A percentile compares a stretch with the other conserved stretches of the same genome.
Conservation (phyloP, 148 eudicot genomes). For the Arbutus unedo region DNA sequence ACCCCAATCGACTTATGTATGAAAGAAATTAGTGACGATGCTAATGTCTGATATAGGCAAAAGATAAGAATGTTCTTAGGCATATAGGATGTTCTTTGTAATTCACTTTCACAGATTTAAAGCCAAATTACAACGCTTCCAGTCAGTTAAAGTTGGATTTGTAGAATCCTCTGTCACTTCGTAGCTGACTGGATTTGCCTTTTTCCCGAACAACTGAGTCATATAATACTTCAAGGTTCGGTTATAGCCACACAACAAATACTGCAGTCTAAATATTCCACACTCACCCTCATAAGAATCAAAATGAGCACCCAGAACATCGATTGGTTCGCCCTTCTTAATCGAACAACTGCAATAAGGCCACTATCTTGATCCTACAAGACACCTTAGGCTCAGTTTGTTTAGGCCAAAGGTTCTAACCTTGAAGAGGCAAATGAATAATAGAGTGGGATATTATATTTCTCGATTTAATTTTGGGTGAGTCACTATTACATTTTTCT, state of each 20-base stretch:
- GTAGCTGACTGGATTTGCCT: neutral
- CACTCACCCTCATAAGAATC: neutral
- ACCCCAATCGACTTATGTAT: neutral
- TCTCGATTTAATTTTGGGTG: neutral
- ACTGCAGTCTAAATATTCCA: neutral
- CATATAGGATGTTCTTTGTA: neutral
- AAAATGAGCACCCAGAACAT: neutral
- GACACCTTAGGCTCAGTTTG: neutral
- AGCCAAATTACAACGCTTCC: neutral
- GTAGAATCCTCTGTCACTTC: neutral
- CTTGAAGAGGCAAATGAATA: neutral
- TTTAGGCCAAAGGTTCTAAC: neutral
- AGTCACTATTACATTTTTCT: neutral
- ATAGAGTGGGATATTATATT: neutral
- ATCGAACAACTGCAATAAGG: neutral
- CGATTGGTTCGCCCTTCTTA: neutral
- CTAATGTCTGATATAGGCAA: neutral
- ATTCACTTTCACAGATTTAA: neutral
- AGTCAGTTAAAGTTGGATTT: neutral
- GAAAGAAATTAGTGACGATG: neutral
- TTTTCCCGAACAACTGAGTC: neutral
- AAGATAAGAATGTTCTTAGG: neutral
- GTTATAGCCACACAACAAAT: neutral
- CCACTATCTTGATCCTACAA: slow-evolving; percentile 3
- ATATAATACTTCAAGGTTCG: neutral